Evolutionary conservation across 2,329 filamentous ascomycete species (phyloP).

Genomic region (Byssothecium circinans): DNA sequence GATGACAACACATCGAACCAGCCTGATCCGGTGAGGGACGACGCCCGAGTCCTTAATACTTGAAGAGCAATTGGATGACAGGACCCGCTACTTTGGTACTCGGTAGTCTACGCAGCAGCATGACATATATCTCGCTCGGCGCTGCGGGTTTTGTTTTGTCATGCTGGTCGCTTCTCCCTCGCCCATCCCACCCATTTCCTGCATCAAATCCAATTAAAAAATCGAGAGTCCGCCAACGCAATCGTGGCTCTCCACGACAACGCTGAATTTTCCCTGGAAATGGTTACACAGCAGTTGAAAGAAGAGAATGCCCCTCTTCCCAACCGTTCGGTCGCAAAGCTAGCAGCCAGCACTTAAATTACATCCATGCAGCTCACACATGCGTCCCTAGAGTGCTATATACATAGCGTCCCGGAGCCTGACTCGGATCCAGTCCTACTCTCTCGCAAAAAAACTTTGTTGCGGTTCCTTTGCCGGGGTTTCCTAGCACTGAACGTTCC

Average conservation of each 20-base stretch:
- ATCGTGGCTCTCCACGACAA: conserved; percentile 28
- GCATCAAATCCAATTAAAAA: conserved; percentile 33
- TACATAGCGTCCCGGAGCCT: conserved; percentile 28
- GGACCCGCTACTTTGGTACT: conserved; percentile 22
- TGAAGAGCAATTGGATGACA: conserved; percentile 26
- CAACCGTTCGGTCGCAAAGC: conserved; percentile 27
- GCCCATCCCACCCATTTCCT: conserved; percentile 20
- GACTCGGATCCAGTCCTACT: conserved; percentile 24
- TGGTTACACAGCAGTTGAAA: conserved; percentile 21
- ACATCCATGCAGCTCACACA: conserved; percentile 29
- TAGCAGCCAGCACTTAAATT: conserved; percentile 18
- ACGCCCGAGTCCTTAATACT: conserved; percentile 16
- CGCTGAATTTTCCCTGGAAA: conserved; percentile 17
- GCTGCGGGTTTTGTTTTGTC: conserved; percentile 26
- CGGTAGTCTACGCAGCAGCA: conserved; percentile 25
- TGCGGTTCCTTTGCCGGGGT: conserved; percentile 1
- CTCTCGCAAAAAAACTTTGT: conserved; percentile 24
- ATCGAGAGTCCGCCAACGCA: conserved; percentile 30
- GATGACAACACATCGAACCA: conserved; percentile 38
- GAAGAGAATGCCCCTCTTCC: conserved; percentile 21
- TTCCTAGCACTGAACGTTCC: not conserved
- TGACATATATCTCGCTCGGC: conserved; percentile 36
- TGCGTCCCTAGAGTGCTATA: conserved; percentile 35
- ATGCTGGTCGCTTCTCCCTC: conserved; percentile 27
- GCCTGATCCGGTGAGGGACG: conserved; percentile 25